Percentiles rank a stretch among this genome's conserved stretches.
Conservation (phyloP, 805 yeast species). For the Priceomyces haplophilus region DNA sequence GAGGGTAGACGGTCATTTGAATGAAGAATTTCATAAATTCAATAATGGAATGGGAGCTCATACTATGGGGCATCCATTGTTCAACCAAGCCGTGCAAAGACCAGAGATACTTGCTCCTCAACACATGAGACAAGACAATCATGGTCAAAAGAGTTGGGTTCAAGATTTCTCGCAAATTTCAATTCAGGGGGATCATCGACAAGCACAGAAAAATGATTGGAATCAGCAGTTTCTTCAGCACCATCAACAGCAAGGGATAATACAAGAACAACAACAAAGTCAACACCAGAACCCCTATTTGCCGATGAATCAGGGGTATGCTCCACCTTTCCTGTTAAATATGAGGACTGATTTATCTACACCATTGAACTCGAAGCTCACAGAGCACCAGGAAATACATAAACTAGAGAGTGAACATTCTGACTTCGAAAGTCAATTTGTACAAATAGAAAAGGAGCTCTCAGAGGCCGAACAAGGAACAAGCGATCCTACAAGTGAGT, state of each 20-base stretch:
- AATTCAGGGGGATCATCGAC: slow-evolving; percentile 9
- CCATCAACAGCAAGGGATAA: slow-evolving; percentile 4
- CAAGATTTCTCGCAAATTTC: slow-evolving; percentile 26
- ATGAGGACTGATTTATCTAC: slow-evolving; percentile 19
- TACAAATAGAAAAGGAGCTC: slow-evolving; percentile 29
- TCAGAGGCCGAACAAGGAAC: slow-evolving; percentile 7
- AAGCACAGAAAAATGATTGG: slow-evolving; percentile 8
- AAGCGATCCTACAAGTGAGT: slow-evolving; percentile 8
- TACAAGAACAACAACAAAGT: slow-evolving; percentile 5
- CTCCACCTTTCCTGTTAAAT: slow-evolving; percentile 12
- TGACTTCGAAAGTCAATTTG: slow-evolving; percentile 31
- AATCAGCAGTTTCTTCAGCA: slow-evolving; percentile 11
- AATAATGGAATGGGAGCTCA: slow-evolving; percentile 11
- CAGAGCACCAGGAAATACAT: slow-evolving; percentile 30
- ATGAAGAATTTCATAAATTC: slow-evolving; percentile 39
- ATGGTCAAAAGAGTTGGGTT: slow-evolving; percentile 20
- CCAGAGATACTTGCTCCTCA: slow-evolving; percentile 10
- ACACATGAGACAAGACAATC: slow-evolving; percentile 6
- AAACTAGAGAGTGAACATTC: slow-evolving; percentile 22
- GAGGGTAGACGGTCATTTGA: slow-evolving; percentile 30
- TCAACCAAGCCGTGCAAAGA: slow-evolving; percentile 10
- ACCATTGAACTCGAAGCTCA: slow-evolving; percentile 12
- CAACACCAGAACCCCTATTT: slow-evolving; percentile 7
- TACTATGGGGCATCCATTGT: slow-evolving; percentile 8
- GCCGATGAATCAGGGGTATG: slow-evolving; percentile 3